Evolutionary conservation across 1,284 basidiomycete species (phyloP).

Genomic region (Coriolopsis trogii): DNA sequence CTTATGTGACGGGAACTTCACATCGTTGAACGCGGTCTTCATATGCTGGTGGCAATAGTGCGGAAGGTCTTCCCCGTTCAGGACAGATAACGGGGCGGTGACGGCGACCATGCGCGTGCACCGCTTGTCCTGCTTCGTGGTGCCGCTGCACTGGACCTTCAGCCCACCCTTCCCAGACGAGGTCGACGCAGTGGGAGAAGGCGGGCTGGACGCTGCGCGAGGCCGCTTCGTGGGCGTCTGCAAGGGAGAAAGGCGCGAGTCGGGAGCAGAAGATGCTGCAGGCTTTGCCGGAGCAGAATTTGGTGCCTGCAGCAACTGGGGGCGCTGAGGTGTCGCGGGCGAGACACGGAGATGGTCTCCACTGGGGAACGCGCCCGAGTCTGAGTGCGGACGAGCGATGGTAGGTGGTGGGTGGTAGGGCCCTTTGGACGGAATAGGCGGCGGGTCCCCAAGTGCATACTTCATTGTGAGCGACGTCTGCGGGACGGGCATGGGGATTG

Average conservation of each 20-base stretch:
- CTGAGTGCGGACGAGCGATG: constrained; percentile 20
- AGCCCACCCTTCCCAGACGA: constrained; percentile 26
- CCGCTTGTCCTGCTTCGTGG: constrained; percentile 61
- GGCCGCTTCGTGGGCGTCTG: constrained; percentile 25
- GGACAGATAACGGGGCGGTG: constrained; percentile 42
- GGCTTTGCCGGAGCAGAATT: constrained; percentile 25
- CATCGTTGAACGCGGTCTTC: constrained; percentile 46
- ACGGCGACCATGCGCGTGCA: constrained; percentile 65
- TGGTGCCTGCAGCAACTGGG: constrained; percentile 23
- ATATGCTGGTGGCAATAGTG: constrained; percentile 72
- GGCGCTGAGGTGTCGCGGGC: constrained; percentile 29
- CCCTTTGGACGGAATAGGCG: constrained; percentile 20
- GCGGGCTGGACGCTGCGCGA: constrained; percentile 37
- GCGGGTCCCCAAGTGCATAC: constrained; percentile 46
- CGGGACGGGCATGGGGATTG: constrained; percentile 43
- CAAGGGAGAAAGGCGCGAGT: constrained; percentile 1
- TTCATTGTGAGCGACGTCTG: constrained; percentile 60
- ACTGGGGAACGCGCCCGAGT: constrained; percentile 12
- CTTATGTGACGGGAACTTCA: constrained; percentile 57
- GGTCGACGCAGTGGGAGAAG: constrained; percentile 31
- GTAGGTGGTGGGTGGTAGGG: constrained; percentile 5
- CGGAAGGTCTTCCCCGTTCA: constrained; percentile 43
- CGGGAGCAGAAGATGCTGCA: constrained; percentile 7
- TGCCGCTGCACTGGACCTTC: constrained; percentile 58
- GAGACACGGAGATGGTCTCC: constrained; percentile 8